Evolutionary conservation across 2,329 filamentous ascomycete species (phyloP).

Genomic region (Fragosphaeria purpurea): DNA sequence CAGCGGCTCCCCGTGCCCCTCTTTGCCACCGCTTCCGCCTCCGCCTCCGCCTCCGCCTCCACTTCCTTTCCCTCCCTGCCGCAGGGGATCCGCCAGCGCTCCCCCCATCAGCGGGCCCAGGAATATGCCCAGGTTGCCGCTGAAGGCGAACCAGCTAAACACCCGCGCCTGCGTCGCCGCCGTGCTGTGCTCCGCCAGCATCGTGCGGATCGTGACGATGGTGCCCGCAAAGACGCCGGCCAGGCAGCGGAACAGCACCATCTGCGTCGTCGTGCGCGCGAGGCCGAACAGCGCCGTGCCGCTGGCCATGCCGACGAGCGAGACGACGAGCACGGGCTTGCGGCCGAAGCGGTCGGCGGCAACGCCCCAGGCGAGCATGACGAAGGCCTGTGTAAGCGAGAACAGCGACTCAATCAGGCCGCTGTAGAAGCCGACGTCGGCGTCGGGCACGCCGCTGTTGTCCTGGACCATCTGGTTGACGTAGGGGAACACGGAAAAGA

Average conservation of each 20-base stretch:
- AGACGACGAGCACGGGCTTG: conserved; percentile 42
- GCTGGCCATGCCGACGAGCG: conserved; percentile 52
- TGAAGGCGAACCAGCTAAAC: conserved; percentile 70
- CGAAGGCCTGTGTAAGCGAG: conserved; percentile 63
- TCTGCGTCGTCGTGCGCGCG: conserved; percentile 57
- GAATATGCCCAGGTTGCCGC: conserved; percentile 64
- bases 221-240: conserved; percentile 67
- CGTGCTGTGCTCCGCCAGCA: conserved; percentile 66
- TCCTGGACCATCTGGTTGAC: conserved; percentile 66
- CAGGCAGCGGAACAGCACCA: conserved; percentile 61
- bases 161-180: conserved; percentile 59
- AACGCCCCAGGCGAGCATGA: conserved; percentile 67
- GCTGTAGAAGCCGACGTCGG: conserved; percentile 71
- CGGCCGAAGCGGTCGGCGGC: conserved; percentile 45
- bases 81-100: conserved; percentile 54
- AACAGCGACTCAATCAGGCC: conserved; percentile 68
- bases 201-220: conserved; percentile 64
- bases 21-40: too few relatives aligned
- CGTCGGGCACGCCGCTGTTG: conserved; percentile 48
- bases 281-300: conserved; percentile 59
- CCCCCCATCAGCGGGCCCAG: conserved; percentile 63
- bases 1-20: too few relatives aligned
- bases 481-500: conserved; percentile 75
- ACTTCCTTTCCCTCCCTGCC: conserved; percentile 38
- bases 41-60: too few relatives aligned